Evolutionary conservation across 2,329 filamentous ascomycete genomes (phyloP), one percentile per base, ranked within the genome.

Genomic region (Moelleriella libera): DNA sequence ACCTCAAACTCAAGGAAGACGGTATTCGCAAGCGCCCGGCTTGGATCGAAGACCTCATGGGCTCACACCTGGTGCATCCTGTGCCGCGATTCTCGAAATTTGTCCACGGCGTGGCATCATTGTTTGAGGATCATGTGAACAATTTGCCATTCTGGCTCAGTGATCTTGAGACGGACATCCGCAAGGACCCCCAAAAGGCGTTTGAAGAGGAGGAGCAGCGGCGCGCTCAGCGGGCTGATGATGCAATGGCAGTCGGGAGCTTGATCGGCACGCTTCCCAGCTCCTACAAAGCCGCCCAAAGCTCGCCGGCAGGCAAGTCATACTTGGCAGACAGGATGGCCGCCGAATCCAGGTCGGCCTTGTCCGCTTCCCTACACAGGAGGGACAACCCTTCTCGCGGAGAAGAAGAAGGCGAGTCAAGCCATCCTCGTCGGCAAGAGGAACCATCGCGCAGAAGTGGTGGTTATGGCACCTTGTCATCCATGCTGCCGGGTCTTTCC

Each of bases 41-140:
- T 53, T 98, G 92, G 92, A 74, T 97, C 34, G 79, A 88, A 55
- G 92, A 98, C 55, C 69, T 98, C 55, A 96, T 94, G 79, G 75
- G 78, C 46, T 96, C 88, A 5, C 90, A 98, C 63, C 76, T 98
- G 5, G 85, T 98, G 52, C 88, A 95, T 61, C 81, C 88, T 43
- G 82, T 85, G 0, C 87, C 89, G 1, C 80, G 85, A 45, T 98
- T 98, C 68, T 96, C 88, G 57, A 98, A 98, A 64, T 98, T 97
- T 57, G 85, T 94, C 2, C 90, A 98, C 58, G 92, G 92, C 51
- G 82, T 94, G 5, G 89, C 90, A 6, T 82, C 83, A 40, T 74
- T 98, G 2, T 97, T 97, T 55, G 92, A 97, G 58, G 88, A 98
- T 64, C 80, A 95, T 59, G 89, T 98, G 63, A 97, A 97, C 67